These are phyloP conservation scores for Penicillium waksmanii DNA, from an alignment of 495 filamentous ascomycete genomes.

Conservation along the genomic window DNA sequence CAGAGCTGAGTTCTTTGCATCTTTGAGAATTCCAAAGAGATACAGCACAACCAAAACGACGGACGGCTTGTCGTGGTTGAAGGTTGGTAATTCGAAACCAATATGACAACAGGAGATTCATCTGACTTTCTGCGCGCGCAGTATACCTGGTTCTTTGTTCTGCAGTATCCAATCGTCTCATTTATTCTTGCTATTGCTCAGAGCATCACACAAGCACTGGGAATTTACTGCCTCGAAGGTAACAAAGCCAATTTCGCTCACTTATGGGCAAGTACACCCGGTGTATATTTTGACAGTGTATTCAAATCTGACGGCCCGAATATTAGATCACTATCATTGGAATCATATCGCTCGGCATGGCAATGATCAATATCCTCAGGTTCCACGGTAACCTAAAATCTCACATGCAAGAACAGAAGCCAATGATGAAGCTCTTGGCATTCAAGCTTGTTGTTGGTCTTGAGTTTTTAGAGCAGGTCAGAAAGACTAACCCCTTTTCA, in stretches of 20 bases:
- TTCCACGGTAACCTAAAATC: slow-evolving; percentile 31
- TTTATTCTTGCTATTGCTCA: slow-evolving; percentile 32
- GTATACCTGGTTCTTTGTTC: slow-evolving; percentile 29
- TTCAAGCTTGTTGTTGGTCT: slow-evolving; percentile 41
- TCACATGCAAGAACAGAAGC: slow-evolving; percentile 24
- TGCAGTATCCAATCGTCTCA: slow-evolving; percentile 36
- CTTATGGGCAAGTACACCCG: slow-evolving; percentile 31
- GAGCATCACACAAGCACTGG: slow-evolving; percentile 33
- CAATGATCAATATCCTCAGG: slow-evolving; percentile 25
- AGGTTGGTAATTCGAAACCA: slow-evolving; percentile 4
- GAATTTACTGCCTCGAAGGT: slow-evolving; percentile 35
- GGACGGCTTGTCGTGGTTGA: slow-evolving; percentile 29
- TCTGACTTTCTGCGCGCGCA: slow-evolving; percentile 7
- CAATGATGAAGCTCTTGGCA: slow-evolving; percentile 34
- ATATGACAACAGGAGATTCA: not conserved
- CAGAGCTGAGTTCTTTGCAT: slow-evolving; percentile 28
- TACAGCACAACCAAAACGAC: slow-evolving; percentile 14
- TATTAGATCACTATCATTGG: slow-evolving; percentile 29
- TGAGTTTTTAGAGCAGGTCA: slow-evolving; percentile 30
- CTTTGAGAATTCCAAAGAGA: slow-evolving; percentile 19
- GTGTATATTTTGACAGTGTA: not conserved
- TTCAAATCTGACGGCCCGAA: slow-evolving; percentile 1
- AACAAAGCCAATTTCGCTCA: slow-evolving; percentile 34
- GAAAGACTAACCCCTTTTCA: slow-evolving; percentile 1
- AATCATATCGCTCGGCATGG: slow-evolving; percentile 28